Evolutionary conservation across 2,329 filamentous ascomycete genomes (phyloP).

Genomic region (Paecilomyces dactylethromorphus): DNA sequence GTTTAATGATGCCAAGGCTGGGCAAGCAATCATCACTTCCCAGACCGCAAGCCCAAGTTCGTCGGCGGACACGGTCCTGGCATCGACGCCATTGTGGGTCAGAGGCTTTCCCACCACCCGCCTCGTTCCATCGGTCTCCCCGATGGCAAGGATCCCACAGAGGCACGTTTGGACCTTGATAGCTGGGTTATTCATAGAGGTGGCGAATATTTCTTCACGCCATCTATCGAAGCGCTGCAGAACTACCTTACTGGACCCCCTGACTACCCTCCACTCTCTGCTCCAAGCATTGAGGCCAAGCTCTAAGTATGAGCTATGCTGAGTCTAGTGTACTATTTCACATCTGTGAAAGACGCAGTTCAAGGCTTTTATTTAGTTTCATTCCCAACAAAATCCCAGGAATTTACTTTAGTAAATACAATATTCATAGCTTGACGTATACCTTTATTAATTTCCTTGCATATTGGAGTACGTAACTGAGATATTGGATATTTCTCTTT

Average conservation of each 20-base stretch:
- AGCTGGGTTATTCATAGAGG: constrained; percentile 37
- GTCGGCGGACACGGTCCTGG: constrained; percentile 9
- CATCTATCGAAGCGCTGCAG: constrained; percentile 28
- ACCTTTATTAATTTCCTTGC: no score
- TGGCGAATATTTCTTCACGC: constrained; percentile 44
- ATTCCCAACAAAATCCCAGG: no score
- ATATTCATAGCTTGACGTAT: no score
- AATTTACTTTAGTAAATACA: no score
- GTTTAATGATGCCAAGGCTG: constrained; percentile 12
- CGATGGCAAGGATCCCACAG: constrained; percentile 9
- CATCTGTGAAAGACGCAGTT: no score
- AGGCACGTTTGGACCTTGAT: constrained; percentile 15
- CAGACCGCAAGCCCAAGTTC: constrained; percentile 7
- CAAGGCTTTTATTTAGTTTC: no score
- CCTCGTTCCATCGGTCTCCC: constrained; percentile 1
- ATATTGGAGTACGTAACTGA: no score
- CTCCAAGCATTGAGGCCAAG: not conserved
- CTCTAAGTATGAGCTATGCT: no score
- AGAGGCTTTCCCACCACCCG: constrained; percentile 1
- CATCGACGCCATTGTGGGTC: constrained; percentile 14
- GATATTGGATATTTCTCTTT: no score
- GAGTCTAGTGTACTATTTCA: no score
- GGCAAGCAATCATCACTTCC: constrained; percentile 14
- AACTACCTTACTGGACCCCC: not conserved
- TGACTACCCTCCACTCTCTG: not conserved